A percentile compares a stretch with the other conserved stretches of the same genome.
phyloP scores from a whole-genome alignment of 2,329 filamentous ascomycete genomes.

The Cercospora zeae-maydis region DNA sequence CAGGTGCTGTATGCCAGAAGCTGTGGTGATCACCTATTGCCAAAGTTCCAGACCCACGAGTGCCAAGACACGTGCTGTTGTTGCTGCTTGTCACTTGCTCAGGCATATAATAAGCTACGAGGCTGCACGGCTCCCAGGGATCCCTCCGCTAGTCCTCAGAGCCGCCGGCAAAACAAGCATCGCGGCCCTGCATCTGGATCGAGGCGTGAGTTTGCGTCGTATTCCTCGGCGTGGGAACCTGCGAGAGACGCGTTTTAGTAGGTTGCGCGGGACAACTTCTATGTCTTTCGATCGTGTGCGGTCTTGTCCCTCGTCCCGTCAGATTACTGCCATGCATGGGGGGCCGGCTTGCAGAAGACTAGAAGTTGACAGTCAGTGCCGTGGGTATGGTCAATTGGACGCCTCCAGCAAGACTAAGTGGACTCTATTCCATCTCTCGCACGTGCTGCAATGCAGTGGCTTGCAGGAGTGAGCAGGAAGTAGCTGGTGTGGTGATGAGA shows the following conservation, averaged over 20 bases:
- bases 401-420: not conserved
- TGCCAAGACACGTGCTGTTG: not conserved
- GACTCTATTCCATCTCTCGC: not conserved
- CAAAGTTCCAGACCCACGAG: not conserved
- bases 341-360: not conserved
- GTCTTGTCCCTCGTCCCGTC: not conserved
- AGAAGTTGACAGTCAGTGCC: not conserved
- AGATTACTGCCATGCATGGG: not conserved
- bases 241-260: too few relatives aligned
- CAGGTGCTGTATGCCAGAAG: not conserved
- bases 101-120: not conserved
- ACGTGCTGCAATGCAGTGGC: not conserved
- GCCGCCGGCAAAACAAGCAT: not conserved
- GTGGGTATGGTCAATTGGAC: not conserved
- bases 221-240: not conserved
- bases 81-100: not conserved
- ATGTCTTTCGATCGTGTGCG: not conserved
- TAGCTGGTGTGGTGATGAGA: not conserved
- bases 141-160: not conserved
- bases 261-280: too few relatives aligned
- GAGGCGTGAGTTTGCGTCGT: not conserved
- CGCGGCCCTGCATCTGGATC: not conserved
- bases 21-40: not conserved
- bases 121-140: not conserved
- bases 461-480: not conserved